These are phyloP conservation scores for Beauveria bassiana DNA, from an alignment of 2,329 filamentous ascomycete species.

Conservation along the genomic window DNA sequence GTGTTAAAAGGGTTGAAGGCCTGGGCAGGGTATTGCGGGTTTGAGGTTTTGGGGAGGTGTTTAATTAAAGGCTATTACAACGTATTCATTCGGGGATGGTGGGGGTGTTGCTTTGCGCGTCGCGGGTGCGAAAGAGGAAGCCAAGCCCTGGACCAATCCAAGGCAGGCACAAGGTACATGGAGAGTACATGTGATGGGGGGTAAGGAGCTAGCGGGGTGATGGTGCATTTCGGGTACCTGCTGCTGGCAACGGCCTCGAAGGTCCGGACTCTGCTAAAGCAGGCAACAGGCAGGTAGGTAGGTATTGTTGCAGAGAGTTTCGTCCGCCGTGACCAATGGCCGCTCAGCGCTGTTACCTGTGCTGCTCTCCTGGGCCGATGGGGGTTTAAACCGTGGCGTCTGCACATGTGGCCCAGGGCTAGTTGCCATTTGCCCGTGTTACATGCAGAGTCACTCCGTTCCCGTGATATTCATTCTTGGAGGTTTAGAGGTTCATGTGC, in stretches of 20 bases:
- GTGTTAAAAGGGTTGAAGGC: too few relatives aligned
- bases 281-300: too few relatives aligned
- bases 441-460: background rate
- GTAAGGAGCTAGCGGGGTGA: background rate
- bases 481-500: background rate
- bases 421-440: conserved; percentile 1
- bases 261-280: too few relatives aligned
- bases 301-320: background rate
- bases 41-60: background rate
- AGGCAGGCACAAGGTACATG: background rate
- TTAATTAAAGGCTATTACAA: background rate
- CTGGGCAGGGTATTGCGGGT: background rate
- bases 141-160: background rate
- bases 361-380: conserved; percentile 17
- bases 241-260: too few relatives aligned
- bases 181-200: background rate
- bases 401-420: background rate
- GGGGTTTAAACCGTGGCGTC: background rate
- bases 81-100: background rate
- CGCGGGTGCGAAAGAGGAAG: background rate
- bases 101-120: conserved; percentile 3
- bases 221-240: background rate
- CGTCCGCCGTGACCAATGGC: conserved; percentile 20
- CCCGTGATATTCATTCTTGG: conserved; percentile 5
- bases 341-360: conserved; percentile 17